A percentile compares a stretch with the other conserved stretches of the same genome.
Evolutionary conservation across 352 stramenopile species (phyloP).

Genomic region (Pythium sukuiense): DNA sequence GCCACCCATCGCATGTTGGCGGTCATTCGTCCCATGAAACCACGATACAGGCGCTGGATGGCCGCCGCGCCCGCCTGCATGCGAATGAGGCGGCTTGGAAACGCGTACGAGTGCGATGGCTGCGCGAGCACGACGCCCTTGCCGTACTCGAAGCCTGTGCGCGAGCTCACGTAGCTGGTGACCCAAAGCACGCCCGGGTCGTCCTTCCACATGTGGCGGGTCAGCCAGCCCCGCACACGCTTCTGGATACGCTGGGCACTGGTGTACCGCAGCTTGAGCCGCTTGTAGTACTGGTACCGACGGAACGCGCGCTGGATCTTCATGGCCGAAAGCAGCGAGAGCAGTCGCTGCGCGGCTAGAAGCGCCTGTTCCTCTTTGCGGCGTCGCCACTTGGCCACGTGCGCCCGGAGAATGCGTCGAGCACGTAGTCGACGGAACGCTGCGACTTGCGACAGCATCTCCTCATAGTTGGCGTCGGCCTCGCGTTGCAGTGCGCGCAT

Average conservation of each 20-base stretch:
- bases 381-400: conserved; percentile 45
- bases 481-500: conserved; percentile 45
- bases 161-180: conserved; percentile 38
- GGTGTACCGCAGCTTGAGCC: conserved; percentile 50
- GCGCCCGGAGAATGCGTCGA: conserved; percentile 41
- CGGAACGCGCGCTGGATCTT: conserved; percentile 71
- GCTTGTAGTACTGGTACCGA: conserved; percentile 39
- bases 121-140: conserved; percentile 43
- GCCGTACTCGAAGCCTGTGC: conserved; percentile 50
- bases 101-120: conserved; percentile 52
- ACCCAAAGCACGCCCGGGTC: conserved; percentile 52
- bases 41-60: conserved; percentile 59
- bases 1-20: conserved; percentile 65
- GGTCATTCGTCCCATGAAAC: conserved; percentile 45
- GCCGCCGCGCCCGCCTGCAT: conserved; percentile 32
- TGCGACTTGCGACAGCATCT: conserved; percentile 47
- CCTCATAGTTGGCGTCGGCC: conserved; percentile 42
- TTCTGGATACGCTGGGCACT: conserved; percentile 54
- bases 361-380: conserved; percentile 33
- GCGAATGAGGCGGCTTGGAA: conserved; percentile 44
- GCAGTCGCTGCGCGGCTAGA: conserved; percentile 39
- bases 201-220: conserved; percentile 59
- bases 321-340: conserved; percentile 42
- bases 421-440: conserved; percentile 52
- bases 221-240: conserved; percentile 61